phyloP scores from a whole-genome alignment of 2,329 filamentous ascomycete species.

The Nemania abortiva region DNA sequence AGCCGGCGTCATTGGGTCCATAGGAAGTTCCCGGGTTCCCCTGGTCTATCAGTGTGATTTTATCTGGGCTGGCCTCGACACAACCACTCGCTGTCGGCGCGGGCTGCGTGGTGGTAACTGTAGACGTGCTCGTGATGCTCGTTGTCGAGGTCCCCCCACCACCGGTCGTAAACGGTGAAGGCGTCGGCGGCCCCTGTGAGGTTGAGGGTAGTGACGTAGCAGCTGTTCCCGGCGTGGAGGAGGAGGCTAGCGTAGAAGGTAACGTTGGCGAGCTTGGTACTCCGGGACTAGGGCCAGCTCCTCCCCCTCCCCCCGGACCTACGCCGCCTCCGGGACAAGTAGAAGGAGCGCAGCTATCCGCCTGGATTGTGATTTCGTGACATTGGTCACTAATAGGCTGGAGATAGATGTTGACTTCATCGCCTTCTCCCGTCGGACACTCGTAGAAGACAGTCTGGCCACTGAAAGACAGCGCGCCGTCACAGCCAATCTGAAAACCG shows the following conservation, averaged over 20 bases:
- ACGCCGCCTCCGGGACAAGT: slow-evolving; percentile 31
- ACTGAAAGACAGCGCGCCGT: slow-evolving; percentile 65
- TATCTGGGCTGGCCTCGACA: slow-evolving; percentile 35
- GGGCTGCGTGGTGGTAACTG: slow-evolving; percentile 32
- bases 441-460: slow-evolving; percentile 68
- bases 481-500: slow-evolving; percentile 68
- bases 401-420: slow-evolving; percentile 68
- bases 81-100: slow-evolving; percentile 26
- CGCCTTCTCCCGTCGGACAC: slow-evolving; percentile 68
- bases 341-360: slow-evolving; percentile 54
- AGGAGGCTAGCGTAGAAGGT: slow-evolving; percentile 25
- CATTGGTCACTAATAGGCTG: slow-evolving; percentile 59
- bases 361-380: slow-evolving; percentile 60
- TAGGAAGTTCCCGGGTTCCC: slow-evolving; percentile 62
- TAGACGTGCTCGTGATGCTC: slow-evolving; percentile 37
- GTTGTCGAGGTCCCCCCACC: slow-evolving; percentile 27
- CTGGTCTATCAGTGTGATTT: slow-evolving; percentile 68
- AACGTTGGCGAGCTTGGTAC: slow-evolving; percentile 13
- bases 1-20: slow-evolving; percentile 46
- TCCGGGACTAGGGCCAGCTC: slow-evolving; percentile 13
- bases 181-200: slow-evolving; percentile 22
- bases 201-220: background rate
- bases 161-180: slow-evolving; percentile 30
- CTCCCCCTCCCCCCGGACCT: no score
- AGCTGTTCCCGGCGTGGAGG: background rate